Evolutionary conservation across 2,329 filamentous ascomycete genomes (phyloP).

Genomic region (Mycosphaerelloides madeirae): DNA sequence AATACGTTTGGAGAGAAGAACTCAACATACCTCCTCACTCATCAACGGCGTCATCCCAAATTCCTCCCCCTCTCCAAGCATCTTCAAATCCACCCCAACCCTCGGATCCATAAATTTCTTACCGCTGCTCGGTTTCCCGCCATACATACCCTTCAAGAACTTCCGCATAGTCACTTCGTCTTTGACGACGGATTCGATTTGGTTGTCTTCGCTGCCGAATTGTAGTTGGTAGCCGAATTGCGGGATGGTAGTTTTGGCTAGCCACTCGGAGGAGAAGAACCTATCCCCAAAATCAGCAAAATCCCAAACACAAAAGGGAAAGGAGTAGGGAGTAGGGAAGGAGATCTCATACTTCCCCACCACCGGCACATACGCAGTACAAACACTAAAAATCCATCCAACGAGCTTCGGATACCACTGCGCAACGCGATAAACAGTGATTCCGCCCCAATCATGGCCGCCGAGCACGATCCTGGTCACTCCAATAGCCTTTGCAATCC

Average conservation of each 20-base stretch:
- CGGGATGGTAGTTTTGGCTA: conserved; percentile 55
- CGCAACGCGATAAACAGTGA: conserved; percentile 68
- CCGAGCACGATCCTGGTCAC: conserved; percentile 67
- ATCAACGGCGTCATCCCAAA: conserved; percentile 58
- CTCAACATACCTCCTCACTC: conserved; percentile 48
- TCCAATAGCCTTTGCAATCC: conserved; percentile 58
- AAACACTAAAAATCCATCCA: conserved; percentile 67
- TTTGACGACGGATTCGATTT: conserved; percentile 52
- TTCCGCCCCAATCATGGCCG: conserved; percentile 89
- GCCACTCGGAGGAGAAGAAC: conserved; percentile 55
- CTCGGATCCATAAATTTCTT: conserved; percentile 55
- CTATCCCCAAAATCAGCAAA: conserved; percentile 25
- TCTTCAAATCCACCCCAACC: conserved; percentile 58
- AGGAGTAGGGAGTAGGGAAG: too few relatives aligned
- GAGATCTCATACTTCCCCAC: too few relatives aligned
- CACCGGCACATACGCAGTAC: conserved; percentile 67
- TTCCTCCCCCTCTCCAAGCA: conserved; percentile 42
- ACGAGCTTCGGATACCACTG: conserved; percentile 70
- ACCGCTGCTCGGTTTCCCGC: conserved; percentile 55
- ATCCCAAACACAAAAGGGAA: too few relatives aligned
- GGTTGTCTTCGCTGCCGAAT: conserved; percentile 45
- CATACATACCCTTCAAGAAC: conserved; percentile 69
- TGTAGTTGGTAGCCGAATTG: conserved; percentile 84
- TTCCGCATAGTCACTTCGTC: conserved; percentile 56
- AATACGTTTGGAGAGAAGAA: neutral